Percentiles rank a stretch among this genome's conserved stretches.
These are phyloP conservation scores for Verticillium nubilum DNA, from an alignment of 2,329 filamentous ascomycete genomes.

Conservation along the genomic window DNA sequence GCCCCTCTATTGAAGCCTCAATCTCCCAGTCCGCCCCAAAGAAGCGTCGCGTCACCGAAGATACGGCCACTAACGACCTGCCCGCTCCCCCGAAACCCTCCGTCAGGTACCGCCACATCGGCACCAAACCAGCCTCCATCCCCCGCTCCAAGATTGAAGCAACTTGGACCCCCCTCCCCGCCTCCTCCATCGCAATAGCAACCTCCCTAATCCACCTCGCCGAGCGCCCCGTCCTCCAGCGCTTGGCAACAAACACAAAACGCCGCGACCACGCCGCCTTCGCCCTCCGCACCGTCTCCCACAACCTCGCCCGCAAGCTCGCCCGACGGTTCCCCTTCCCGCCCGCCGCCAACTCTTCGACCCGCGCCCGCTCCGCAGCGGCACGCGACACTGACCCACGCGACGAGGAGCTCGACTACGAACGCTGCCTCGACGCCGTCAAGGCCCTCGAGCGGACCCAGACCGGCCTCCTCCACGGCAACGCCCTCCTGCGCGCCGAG, in stretches of 20 bases:
- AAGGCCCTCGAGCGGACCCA: constrained; percentile 51
- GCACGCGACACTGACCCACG: constrained; percentile 28
- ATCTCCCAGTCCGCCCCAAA: constrained; percentile 1
- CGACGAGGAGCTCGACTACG: constrained; percentile 59
- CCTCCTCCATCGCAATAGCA: constrained; percentile 49
- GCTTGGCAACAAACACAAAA: constrained; percentile 41
- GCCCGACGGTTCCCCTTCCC: constrained; percentile 62
- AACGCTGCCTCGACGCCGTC: constrained; percentile 57
- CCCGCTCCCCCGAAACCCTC: constrained; percentile 19
- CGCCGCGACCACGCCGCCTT: constrained; percentile 48
- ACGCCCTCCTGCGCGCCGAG: constrained; percentile 55
- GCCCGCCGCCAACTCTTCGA: constrained; percentile 31
- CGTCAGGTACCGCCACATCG: constrained; percentile 44
- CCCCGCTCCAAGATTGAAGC: constrained; percentile 61
- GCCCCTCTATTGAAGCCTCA: not conserved
- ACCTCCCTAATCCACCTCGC: constrained; percentile 50
- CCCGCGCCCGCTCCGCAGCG: constrained; percentile 6
- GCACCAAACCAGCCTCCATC: constrained; percentile 45
- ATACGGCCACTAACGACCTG: constrained; percentile 12
- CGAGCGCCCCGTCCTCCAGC: constrained; percentile 56
- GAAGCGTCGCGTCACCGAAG: constrained; percentile 4
- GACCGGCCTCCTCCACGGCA: constrained; percentile 56
- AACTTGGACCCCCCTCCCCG: constrained; percentile 59
- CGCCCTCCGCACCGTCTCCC: constrained; percentile 49
- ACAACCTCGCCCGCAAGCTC: constrained; percentile 53